A percentile compares a stretch with the other conserved stretches of the same genome.
phyloP scores from a whole-genome alignment of 140 eudicot genomes.

The Ambrosia hybrid region DNA sequence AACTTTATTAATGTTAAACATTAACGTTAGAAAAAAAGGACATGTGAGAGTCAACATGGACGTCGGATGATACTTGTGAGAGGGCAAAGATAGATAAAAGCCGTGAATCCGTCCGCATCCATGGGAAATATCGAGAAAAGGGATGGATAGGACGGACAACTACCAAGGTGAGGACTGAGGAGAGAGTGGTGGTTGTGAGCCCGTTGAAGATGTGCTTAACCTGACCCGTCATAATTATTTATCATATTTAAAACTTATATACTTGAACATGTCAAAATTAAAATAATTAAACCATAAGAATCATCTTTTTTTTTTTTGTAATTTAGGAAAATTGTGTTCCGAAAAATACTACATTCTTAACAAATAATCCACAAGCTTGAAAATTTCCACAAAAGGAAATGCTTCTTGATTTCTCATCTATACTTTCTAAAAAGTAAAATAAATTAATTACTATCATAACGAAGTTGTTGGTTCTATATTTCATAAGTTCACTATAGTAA shows the following conservation, averaged over 20 bases:
- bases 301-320: no score
- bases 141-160: no score
- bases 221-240: no score
- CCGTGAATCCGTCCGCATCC: no score
- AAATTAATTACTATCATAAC: neutral
- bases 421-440: neutral
- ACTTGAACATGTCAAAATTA: neutral
- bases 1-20: neutral
- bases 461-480: slow-evolving; percentile 33
- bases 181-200: no score
- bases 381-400: neutral
- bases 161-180: no score
- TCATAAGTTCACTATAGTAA: slow-evolving; percentile 14
- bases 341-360: neutral
- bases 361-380: neutral
- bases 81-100: no score
- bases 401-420: neutral
- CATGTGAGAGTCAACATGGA: neutral
- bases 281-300: neutral
- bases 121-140: no score
- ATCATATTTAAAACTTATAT: neutral
- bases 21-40: no score
- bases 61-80: no score
- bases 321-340: no score
- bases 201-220: no score